A percentile compares a stretch with the other conserved stretches of the same genome.
Conservation (phyloP, 78 protist species). For the Dictyostelium firmibasis region DNA sequence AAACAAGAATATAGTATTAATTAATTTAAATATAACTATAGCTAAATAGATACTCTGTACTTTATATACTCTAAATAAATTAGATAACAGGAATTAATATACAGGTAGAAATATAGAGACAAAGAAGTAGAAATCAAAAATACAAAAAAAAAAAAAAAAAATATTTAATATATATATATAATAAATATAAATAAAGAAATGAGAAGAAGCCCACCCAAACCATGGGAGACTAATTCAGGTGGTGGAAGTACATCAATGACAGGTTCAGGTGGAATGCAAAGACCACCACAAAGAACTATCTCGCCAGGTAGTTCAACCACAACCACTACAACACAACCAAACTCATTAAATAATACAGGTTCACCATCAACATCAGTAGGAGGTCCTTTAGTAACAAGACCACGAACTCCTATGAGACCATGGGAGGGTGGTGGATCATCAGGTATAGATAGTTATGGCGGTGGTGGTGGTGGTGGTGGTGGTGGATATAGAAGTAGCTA, state of each 20-base stretch:
- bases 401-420: slow-evolving; percentile 69
- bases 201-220: slow-evolving; percentile 2
- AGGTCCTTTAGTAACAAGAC: slow-evolving; percentile 33
- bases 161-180: not conserved
- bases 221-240: not conserved
- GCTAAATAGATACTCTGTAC: not conserved
- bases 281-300: not conserved
- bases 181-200: not conserved
- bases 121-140: not conserved
- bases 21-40: not conserved
- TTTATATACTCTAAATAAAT: not conserved
- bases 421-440: slow-evolving; percentile 23
- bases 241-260: not conserved
- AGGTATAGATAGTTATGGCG: not conserved
- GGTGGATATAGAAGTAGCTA: slow-evolving; percentile 37
- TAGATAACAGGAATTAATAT: not conserved
- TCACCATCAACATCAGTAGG: slow-evolving; percentile 6
- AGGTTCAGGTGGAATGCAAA: not conserved
- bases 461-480: slow-evolving; percentile 22
- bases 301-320: not conserved
- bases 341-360: not conserved
- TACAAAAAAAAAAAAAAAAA: not conserved
- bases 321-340: not conserved
- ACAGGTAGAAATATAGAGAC: not conserved
- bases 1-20: not conserved